Base-by-base conservation (phyloP, 305 asterid genomes). In the Caryopteris hybrid region DNA sequence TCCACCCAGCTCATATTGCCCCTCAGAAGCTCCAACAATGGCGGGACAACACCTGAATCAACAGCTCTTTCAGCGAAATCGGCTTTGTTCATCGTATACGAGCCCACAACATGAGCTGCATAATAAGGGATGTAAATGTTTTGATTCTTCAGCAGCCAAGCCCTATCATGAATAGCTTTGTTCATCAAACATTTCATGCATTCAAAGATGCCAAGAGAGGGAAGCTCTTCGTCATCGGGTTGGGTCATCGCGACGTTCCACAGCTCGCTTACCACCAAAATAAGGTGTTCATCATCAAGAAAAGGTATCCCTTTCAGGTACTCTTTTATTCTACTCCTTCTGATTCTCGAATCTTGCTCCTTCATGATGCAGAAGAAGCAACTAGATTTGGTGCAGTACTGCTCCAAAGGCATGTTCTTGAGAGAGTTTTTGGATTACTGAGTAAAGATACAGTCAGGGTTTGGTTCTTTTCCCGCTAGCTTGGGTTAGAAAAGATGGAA, bases 1-100 rank as follows among this genome's bases (percentile, higher is more conserved):
- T 92, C 98, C 16, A 92, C 86, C 98, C 98, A 89, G 36, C 85
- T 87, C 86, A 84, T 81, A 61, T 81, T 75, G 60, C 98, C 98
- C 25, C 83, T 82, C 50, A 89, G 55, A 52, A 92, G 92, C 72
- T 85, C 95, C 81, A 92, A 9, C 42, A 92, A 52, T 69, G 85
- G 87, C 5, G 78, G 77, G 1, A 89, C 47, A 0, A 74, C 86
- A 3, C 96, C 96, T 0, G 91, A 82, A 1, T 82, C 89, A 1
- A 87, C 84, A 0, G 96, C 95, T 70, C 68, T 74, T 23, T 34
- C 58, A 0, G 96, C 92, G 38, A 47, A 75, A 14, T 74, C 86
- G 12, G 34, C 83, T 12, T 57, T 72, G 67, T 74, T 89, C 81
- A 89, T 86, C 5, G 98, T 89, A 60, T 84, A 86, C 0, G 98